phyloP scores from a whole-genome alignment of 148 eudicot species.

The Pouteria glomerata region DNA sequence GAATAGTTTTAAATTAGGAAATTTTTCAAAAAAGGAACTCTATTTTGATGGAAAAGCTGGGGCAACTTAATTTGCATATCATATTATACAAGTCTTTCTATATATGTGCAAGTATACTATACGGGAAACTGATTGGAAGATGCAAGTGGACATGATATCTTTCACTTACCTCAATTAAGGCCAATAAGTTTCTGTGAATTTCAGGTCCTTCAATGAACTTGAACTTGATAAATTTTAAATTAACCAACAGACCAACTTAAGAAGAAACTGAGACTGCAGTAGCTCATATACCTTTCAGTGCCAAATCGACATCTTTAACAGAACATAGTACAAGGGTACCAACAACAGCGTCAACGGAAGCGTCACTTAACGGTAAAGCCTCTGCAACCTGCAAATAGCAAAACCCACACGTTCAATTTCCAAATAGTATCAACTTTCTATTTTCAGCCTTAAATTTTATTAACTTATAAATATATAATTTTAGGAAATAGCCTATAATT shows the following conservation, averaged over 20 bases:
- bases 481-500: not conserved
- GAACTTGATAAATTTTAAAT: not conserved
- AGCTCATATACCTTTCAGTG: slow-evolving; percentile 52
- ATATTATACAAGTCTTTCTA: too few species aligned
- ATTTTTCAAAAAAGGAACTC: too few species aligned
- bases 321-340: slow-evolving; percentile 92
- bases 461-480: not conserved
- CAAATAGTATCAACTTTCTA: not conserved
- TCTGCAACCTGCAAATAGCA: slow-evolving; percentile 81
- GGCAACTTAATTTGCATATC: too few species aligned
- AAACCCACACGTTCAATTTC: not conserved
- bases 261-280: not conserved
- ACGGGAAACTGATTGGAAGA: too few species aligned
- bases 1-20: too few species aligned
- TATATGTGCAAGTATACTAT: too few species aligned
- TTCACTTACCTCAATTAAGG: too few species aligned
- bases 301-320: slow-evolving; percentile 52
- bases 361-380: slow-evolving; percentile 71
- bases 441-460: not conserved
- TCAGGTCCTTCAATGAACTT: not conserved
- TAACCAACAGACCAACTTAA: not conserved
- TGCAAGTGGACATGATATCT: too few species aligned
- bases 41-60: too few species aligned
- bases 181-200: not conserved
- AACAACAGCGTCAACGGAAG: slow-evolving; percentile 85